These are phyloP conservation scores for Arthrocladium fulminans DNA, from an alignment of 2,329 filamentous ascomycete genomes.

Conservation along the genomic window DNA sequence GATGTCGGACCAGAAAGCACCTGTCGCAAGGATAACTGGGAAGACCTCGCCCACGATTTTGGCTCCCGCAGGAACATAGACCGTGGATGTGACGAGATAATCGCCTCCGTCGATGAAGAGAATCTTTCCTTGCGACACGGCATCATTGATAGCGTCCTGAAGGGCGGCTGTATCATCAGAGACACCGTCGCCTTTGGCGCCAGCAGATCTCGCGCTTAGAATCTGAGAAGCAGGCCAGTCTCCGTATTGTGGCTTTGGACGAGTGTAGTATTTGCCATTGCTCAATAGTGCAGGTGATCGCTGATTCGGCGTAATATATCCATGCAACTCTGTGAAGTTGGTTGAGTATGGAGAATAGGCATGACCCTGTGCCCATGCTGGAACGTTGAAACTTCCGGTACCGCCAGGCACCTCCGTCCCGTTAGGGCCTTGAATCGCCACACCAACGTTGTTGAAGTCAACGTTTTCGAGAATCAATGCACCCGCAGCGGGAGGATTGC, in stretches of 20 bases:
- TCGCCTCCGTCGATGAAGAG: slow-evolving; percentile 50
- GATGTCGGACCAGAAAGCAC: slow-evolving; percentile 48
- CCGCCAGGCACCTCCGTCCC: slow-evolving; percentile 30
- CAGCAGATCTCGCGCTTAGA: slow-evolving; percentile 33
- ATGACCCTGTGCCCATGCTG: slow-evolving; percentile 38
- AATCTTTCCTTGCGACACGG: slow-evolving; percentile 42
- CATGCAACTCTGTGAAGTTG: slow-evolving; percentile 6
- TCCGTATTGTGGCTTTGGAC: slow-evolving; percentile 48
- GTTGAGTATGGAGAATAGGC: slow-evolving; percentile 30
- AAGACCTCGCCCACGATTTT: slow-evolving; percentile 49
- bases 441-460: slow-evolving; percentile 42
- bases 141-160: slow-evolving; percentile 65
- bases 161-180: slow-evolving; percentile 72
- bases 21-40: slow-evolving; percentile 48
- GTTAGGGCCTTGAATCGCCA: slow-evolving; percentile 33
- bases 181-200: slow-evolving; percentile 44
- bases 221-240: slow-evolving; percentile 31
- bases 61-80: slow-evolving; percentile 41
- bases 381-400: slow-evolving; percentile 29
- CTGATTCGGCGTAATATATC: slow-evolving; percentile 27
- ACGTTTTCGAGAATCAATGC: slow-evolving; percentile 50
- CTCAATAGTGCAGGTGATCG: slow-evolving; percentile 37
- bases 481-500: slow-evolving; percentile 37
- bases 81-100: slow-evolving; percentile 41
- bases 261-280: slow-evolving; percentile 35